Base-by-base conservation (phyloP, 345 rosid species). In the Gossypium anomalum region DNA sequence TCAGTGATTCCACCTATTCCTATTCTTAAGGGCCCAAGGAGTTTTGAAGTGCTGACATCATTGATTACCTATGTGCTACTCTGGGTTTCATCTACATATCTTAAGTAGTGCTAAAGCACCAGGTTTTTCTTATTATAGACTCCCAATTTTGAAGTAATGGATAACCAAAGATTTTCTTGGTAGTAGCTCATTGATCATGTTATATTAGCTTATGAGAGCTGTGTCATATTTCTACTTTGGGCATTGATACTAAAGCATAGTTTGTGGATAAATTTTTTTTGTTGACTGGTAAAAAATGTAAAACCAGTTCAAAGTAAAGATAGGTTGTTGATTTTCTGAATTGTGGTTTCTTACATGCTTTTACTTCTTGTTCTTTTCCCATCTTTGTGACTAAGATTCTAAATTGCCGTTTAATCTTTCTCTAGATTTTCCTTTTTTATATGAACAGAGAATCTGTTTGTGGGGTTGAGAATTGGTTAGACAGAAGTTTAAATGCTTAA, bases 41-140 rank as follows among this genome's bases (percentile, higher is more conserved):
- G 90, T 80, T 95, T 95, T 60, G 97, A 93, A 83, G 94, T 90
- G 76, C 88, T 86, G 49, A 89, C 97, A 27, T 90, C 99, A 56
- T 71, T 95, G 84, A 25, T 60, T 14, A 60, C 64, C 41, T 60
- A 60, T 60, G 64, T 60, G 43, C 43, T 60, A 25, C 64, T 60
- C 3, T 60, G 64, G 41, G 41, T 60, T 60, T 25, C 64, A 17
- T 14, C n/a, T 15, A 60, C 64, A 25, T 60, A 60, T 27, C 64
- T 25, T 60, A 60, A 60, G 64, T 60, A 91, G 85, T 70, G 66
- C 49, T 12, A 25, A 8, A 23, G n/a, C 43, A 44, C 43, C 23
- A n/a, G 56, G 27, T 53, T 67, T 25, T n/a, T 75, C 44, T 61
- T 5, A 48, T 67, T 75, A n/a, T 73, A 55, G 68, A 67, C 19